Conservation (phyloP, 495 filamentous ascomycete genomes). For the Tricharina praecox region DNA sequence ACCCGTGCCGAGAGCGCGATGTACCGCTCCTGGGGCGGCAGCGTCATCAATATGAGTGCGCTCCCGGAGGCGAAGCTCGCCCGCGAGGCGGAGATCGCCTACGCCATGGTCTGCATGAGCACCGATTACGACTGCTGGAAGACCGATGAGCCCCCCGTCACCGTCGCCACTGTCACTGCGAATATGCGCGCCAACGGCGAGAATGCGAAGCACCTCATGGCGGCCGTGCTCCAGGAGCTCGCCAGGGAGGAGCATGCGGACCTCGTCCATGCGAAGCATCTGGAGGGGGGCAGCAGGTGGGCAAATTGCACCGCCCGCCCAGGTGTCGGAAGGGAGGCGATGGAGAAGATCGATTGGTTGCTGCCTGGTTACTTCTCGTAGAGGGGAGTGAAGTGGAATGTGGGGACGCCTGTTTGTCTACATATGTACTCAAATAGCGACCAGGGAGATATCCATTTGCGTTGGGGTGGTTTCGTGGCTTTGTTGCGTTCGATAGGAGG, state of each 20-base stretch:
- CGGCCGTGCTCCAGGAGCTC: constrained; percentile 72
- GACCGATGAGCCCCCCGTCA: constrained; percentile 52
- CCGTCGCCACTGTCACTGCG: constrained; percentile 91
- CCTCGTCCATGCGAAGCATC: constrained; percentile 64
- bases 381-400: too few species aligned
- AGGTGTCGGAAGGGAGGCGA: constrained; percentile 43
- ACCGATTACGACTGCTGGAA: constrained; percentile 98
- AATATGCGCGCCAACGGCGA: constrained; percentile 83
- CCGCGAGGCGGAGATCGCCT: constrained; percentile 85
- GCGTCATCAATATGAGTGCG: constrained; percentile 91
- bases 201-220: constrained; percentile 73
- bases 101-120: constrained; percentile 97
- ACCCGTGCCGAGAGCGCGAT: constrained; percentile 91
- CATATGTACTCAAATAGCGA: too few species aligned
- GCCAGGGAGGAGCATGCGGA: constrained; percentile 55
- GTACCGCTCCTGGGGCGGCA: constrained; percentile 82
- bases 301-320: constrained; percentile 56
- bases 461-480: too few species aligned
- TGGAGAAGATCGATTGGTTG: constrained; percentile 57
- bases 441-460: too few species aligned
- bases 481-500: too few species aligned
- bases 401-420: too few species aligned
- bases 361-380: constrained; percentile 32
- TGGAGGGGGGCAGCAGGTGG: constrained; percentile 43
- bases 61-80: constrained; percentile 96